Base-by-base conservation (phyloP, 805 yeast genomes). In the Nakazawaea ambrosiae region DNA sequence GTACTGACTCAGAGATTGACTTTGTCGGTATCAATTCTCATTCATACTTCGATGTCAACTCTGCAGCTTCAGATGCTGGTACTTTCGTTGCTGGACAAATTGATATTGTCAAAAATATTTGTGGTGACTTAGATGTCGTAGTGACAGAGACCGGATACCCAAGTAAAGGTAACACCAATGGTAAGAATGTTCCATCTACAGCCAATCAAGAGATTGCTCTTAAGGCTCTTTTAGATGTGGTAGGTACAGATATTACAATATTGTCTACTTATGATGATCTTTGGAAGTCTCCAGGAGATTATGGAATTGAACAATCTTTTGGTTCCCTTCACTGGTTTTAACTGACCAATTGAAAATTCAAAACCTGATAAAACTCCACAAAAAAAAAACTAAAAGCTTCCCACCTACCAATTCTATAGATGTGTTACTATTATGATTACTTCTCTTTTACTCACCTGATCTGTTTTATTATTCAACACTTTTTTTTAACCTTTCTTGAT, bases 141-240 rank as follows among this genome's bases (percentile, higher is more conserved):
- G 76, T 88, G 39, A 79, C 94, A 16, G 96, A 88, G 60, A 87
- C 96, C 4, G 96, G 96, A 31, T 88, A 85, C 56, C 96, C 96
- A 49, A 75, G 80, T 48, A 63, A 66, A 28, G 96, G 96, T 51
- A 55, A 54, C 42, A 63, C 68, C 41, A 77, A 85, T 53, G 96
- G 96, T 39, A 60, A 61, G 35, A 83, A 87, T 48, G 72, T 78
- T 27, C 96, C 96, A 43, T 60, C 75, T 26, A 54, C 60, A 5
- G 84, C 54, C 9, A 88, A 87, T 61, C 96, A 88, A 65, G 53
- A 59, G 39, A 63, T 67, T 39, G 96, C 96, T 12, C 68, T 89
- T 41, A 59, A 67, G 42, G 58, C 75, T 14, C 79, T 89, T 36
- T 60, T 88, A 38, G 64, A 72, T 18, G 70, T 63, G 20, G 60